Conservation (phyloP, 192 early-diverging fungal genomes). For the Dimargaris xerosporica region DNA sequence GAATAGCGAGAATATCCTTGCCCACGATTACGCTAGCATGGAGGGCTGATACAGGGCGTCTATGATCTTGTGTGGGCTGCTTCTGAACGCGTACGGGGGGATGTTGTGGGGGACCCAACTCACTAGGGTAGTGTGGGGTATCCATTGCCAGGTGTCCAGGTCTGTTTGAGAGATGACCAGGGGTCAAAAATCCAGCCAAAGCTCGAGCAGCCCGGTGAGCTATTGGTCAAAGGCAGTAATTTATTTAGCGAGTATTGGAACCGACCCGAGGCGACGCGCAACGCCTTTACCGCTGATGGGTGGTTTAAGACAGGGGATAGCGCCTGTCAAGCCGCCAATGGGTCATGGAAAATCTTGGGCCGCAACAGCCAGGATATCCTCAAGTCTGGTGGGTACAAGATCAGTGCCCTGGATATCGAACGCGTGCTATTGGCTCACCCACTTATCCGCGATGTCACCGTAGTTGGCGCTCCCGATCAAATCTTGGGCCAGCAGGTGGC, state of each 20-base stretch:
- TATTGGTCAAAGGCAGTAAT: constrained; percentile 56
- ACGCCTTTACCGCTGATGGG: constrained; percentile 52
- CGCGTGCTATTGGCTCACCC: constrained; percentile 50
- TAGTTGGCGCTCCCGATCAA: constrained; percentile 53
- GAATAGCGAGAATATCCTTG: too few species aligned
- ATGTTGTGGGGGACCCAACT: neutral
- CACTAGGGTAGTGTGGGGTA: constrained; percentile 49
- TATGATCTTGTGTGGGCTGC: too few species aligned
- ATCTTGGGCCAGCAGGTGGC: constrained; percentile 67
- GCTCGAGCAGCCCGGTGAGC: constrained; percentile 40
- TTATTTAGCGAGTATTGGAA: constrained; percentile 72
- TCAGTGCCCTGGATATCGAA: constrained; percentile 74
- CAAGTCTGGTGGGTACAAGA: constrained; percentile 78
- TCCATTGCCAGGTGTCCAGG: constrained; percentile 53
- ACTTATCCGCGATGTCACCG: constrained; percentile 48
- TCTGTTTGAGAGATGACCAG: constrained; percentile 33
- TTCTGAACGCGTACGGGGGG: too few species aligned
- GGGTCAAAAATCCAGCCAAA: constrained; percentile 31
- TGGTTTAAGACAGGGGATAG: constrained; percentile 80
- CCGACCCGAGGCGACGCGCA: constrained; percentile 48
- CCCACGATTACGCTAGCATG: too few species aligned
- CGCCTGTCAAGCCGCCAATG: constrained; percentile 35
- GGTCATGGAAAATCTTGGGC: constrained; percentile 59
- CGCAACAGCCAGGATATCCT: constrained; percentile 72
- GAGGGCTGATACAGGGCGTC: too few species aligned